A percentile compares a stretch with the other conserved stretches of the same genome.
Evolutionary conservation across 495 filamentous ascomycete genomes (phyloP).

Genomic region (Penicillium turbatum): DNA sequence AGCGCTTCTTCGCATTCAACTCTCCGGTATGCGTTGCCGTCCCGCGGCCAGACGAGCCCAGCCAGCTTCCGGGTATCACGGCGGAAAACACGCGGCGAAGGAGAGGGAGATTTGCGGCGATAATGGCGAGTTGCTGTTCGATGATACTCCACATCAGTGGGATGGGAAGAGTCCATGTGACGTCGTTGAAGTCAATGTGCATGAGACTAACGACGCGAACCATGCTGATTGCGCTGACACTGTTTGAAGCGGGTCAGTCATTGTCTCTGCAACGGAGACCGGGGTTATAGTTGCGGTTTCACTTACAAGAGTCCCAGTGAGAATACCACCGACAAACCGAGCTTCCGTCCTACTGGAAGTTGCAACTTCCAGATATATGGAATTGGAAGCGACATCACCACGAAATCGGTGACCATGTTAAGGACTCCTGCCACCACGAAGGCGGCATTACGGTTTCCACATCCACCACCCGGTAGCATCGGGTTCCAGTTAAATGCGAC

Average conservation of each 20-base stretch:
- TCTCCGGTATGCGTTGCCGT: not conserved
- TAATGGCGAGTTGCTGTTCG: slow-evolving; percentile 17
- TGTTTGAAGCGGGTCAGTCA: not conserved
- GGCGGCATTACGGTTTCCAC: slow-evolving; percentile 45
- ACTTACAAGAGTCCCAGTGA: slow-evolving; percentile 12
- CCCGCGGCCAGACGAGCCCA: not conserved
- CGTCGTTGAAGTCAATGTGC: slow-evolving; percentile 14
- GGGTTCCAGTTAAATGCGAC: slow-evolving; percentile 47
- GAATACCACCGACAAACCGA: slow-evolving; percentile 5
- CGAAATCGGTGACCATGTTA: slow-evolving; percentile 49
- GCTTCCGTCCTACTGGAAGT: not conserved
- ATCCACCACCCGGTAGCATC: slow-evolving; percentile 37
- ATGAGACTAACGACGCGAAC: slow-evolving; percentile 14
- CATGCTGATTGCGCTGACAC: slow-evolving; percentile 20
- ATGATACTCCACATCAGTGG: slow-evolving; percentile 16
- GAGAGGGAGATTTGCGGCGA: slow-evolving; percentile 12
- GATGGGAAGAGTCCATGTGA: slow-evolving; percentile 14
- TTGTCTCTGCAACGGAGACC: not conserved
- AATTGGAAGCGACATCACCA: slow-evolving; percentile 32
- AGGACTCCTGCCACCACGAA: slow-evolving; percentile 44
- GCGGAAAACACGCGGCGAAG: not conserved
- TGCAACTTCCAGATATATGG: slow-evolving; percentile 9
- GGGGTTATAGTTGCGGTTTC: not conserved
- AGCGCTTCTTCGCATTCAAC: not conserved
- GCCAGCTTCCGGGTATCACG: not conserved